Conservation (phyloP, 148 eudicot genomes). For the Silene latifolia region DNA sequence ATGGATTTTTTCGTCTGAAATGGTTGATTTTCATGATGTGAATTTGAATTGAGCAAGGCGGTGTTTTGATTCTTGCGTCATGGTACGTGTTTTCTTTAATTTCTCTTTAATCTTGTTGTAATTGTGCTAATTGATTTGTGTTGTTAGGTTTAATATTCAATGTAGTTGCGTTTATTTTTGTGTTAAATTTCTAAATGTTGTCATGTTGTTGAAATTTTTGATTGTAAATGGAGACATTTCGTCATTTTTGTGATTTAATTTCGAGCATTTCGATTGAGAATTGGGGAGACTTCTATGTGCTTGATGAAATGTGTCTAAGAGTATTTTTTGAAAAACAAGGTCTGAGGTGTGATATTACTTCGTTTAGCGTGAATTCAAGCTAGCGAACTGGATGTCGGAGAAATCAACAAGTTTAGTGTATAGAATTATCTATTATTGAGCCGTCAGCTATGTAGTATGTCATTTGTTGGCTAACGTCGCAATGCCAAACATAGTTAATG, state of each 20-base stretch:
- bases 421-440: no score
- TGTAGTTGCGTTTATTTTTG: not conserved
- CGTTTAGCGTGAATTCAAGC: not conserved
- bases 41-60: not conserved
- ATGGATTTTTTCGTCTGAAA: not conserved
- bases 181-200: not conserved
- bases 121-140: not conserved
- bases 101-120: not conserved
- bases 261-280: no score
- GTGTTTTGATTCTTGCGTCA: not conserved
- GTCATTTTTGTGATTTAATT: not conserved
- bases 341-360: no score
- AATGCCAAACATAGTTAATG: not conserved
- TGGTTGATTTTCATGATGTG: not conserved
- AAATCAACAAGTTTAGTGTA: not conserved
- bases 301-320: constrained; percentile 8
- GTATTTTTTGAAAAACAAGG: not conserved
- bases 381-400: not conserved
- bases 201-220: not conserved
- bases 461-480: not conserved
- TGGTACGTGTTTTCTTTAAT: not conserved
- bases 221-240: not conserved
- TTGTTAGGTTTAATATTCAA: not conserved
- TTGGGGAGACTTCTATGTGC: not conserved
- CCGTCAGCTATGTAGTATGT: not conserved